Evolutionary conservation across 1,284 basidiomycete genomes (phyloP).

Genomic region (Coniferiporia weirii): DNA sequence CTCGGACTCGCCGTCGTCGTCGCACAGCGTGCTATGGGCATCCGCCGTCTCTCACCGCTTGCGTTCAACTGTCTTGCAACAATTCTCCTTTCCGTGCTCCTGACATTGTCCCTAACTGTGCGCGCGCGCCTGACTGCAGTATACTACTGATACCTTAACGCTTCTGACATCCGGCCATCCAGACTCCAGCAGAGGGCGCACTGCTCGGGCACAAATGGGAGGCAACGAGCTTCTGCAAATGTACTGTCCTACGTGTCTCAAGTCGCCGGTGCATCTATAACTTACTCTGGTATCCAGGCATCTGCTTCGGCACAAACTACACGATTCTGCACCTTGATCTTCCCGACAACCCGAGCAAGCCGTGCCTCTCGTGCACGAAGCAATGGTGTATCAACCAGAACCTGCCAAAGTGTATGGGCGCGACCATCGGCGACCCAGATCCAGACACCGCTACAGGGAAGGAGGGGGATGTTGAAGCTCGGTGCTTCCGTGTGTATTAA

Average conservation of each 20-base stretch:
- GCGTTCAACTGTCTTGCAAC: neutral
- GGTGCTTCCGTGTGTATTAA: constrained; percentile 83
- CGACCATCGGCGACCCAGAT: constrained; percentile 80
- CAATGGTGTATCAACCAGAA: constrained; percentile 96
- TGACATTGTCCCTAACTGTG: neutral
- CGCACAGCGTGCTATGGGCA: neutral
- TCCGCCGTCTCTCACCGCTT: neutral
- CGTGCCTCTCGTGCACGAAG: constrained; percentile 89
- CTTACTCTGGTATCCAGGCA: constrained; percentile 47
- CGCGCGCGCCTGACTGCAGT: neutral
- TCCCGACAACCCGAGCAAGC: constrained; percentile 81
- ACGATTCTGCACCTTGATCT: constrained; percentile 79
- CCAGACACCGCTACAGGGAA: constrained; percentile 93
- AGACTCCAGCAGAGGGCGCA: constrained; percentile 41
- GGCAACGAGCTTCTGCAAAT: constrained; percentile 81
- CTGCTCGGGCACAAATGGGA: constrained; percentile 67
- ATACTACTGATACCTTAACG: neutral
- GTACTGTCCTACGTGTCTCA: constrained; percentile 30
- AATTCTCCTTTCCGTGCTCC: neutral
- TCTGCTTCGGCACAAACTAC: constrained; percentile 86
- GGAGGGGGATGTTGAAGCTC: constrained; percentile 91
- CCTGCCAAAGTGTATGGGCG: constrained; percentile 79
- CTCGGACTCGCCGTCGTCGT: too few relatives aligned
- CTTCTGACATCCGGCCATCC: constrained; percentile 7
- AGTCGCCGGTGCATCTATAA: constrained; percentile 10